phyloP scores from a whole-genome alignment of 2,329 filamentous ascomycete genomes.

The Colletotrichum magnum region DNA sequence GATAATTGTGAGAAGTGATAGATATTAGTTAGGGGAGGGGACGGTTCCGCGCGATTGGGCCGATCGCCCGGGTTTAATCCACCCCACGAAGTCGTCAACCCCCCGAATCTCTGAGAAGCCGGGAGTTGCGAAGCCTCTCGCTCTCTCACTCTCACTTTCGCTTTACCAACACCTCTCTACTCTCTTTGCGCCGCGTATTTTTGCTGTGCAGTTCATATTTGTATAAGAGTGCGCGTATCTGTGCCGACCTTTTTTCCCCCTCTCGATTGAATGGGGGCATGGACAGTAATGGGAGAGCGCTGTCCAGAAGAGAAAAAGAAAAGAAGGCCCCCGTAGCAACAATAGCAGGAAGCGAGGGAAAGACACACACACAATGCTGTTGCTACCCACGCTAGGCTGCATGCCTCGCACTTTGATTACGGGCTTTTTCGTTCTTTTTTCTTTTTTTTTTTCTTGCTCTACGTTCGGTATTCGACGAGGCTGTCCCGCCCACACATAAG shows the following conservation, averaged over 20 bases:
- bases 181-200: background rate
- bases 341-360: constrained; percentile 28
- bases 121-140: background rate
- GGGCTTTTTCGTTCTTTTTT: background rate
- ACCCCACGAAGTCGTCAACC: constrained; percentile 20
- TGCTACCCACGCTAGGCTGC: too few species aligned
- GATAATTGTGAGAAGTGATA: constrained; percentile 28
- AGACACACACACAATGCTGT: background rate
- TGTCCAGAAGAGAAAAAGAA: background rate
- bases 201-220: background rate
- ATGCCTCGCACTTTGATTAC: too few species aligned
- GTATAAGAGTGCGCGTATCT: background rate
- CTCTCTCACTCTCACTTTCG: background rate
- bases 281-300: constrained; percentile 14
- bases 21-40: background rate
- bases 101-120: background rate
- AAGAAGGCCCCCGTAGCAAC: constrained; percentile 35
- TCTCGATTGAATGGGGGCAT: background rate
- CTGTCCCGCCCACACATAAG: too few species aligned
- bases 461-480: background rate
- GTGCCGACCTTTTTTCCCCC: background rate
- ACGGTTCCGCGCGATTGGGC: constrained; percentile 35
- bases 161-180: background rate
- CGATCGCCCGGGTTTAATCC: constrained; percentile 34
- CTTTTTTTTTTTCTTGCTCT: background rate